Base-by-base conservation (phyloP, 2,329 filamentous ascomycete species). In the Sordariomycetes sp. region DNA sequence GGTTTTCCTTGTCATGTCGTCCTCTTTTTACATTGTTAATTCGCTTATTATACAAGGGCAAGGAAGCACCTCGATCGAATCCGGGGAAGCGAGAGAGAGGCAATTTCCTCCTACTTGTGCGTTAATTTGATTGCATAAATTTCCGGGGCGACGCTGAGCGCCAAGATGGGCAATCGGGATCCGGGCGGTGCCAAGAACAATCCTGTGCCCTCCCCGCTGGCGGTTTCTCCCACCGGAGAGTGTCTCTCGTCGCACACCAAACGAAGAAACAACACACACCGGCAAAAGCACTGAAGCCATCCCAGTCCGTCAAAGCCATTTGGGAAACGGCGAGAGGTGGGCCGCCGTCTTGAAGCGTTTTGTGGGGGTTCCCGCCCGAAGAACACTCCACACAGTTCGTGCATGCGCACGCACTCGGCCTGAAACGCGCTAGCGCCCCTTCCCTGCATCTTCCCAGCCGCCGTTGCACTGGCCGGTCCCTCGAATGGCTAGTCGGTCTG, bases 381-480 rank as follows among this genome's bases (percentile, higher is more conserved):
- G 28, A 32, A 32, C 16, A 46, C 16, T n/a, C 40, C 40, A 46
- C 40, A 46, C 40, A 46, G 40, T 46, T n/a, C 28, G 51, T 51
- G 48, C n/a, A 51, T n/a, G 48, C 28, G 24, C 51, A 32, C 25
- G 24, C 28, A 32, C 51, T 53, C 51, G 24, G 25, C 24, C 24
- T 53, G 51, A 53, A 53, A 53, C 51, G 28, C 51, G 51, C 51
- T 53, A 53, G 24, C 22, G 51, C 25, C 51, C 51, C 51, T 53
- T 32, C 51, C 51, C 18, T 46, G 16, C 40, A 46, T 6, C 16
- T 6, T 46, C 18, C 14, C n/a, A 16, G 10, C 40, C 40, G 16
- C 37, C 12, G 40, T 46, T 46, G 40, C 16, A 46, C 40, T 46
- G 7, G 16, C 40, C 16, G 37, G 37, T 40, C 18, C 37, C 12